phyloP scores from a whole-genome alignment of 345 rosid species.

The Camelina neglecta region DNA sequence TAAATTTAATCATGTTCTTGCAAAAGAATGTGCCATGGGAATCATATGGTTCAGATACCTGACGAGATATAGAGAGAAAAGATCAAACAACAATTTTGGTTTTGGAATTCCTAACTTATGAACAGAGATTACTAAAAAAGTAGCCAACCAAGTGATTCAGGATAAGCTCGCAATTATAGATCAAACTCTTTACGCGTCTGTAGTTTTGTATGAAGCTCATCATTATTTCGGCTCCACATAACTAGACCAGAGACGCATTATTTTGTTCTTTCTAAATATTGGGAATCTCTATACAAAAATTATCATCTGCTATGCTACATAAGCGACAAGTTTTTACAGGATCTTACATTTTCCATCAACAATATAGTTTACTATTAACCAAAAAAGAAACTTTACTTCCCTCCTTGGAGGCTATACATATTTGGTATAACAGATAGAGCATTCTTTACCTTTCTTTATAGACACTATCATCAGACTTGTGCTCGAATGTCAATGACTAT shows the following conservation, averaged over 20 bases:
- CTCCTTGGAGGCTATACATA: slow-evolving; percentile 11
- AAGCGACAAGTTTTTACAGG: neutral
- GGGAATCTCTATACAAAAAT: neutral
- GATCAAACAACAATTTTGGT: no score
- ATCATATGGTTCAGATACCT: no score
- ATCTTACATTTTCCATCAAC: neutral
- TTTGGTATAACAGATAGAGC: neutral
- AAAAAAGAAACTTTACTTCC: neutral
- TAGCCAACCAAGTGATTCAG: no score
- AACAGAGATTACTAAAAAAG: no score
- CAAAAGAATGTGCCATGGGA: neutral
- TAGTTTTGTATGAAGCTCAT: no score
- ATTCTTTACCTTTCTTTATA: slow-evolving; percentile 2
- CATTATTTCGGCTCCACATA: no score
- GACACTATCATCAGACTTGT: slow-evolving; percentile 12
- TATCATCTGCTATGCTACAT: neutral
- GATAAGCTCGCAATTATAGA: no score
- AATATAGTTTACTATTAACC: neutral
- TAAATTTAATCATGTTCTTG: neutral
- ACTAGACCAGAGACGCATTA: no score
- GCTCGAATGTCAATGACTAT: slow-evolving; percentile 2
- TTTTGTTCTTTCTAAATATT: neutral
- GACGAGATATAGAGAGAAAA: no score
- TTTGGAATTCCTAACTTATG: no score
- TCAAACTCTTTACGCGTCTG: no score